phyloP scores from a whole-genome alignment of 169 alveolate genomes.

The Cryptosporidium felis region DNA sequence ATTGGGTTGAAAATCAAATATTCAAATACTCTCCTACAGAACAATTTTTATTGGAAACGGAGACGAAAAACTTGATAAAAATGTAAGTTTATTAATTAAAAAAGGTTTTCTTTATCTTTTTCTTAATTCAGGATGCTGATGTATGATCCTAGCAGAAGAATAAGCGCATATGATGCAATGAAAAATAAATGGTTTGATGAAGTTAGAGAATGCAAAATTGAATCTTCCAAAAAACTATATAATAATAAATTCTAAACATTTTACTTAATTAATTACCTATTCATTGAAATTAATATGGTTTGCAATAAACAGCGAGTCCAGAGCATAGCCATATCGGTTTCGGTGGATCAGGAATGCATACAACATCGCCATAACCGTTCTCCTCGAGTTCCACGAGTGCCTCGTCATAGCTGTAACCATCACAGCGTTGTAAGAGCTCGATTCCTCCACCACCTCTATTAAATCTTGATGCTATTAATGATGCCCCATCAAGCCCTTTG shows the following conservation, averaged over 20 bases:
- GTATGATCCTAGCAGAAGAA: constrained; percentile 66
- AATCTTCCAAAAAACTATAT: not conserved
- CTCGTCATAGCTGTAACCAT: constrained; percentile 49
- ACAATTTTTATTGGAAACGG: constrained; percentile 8
- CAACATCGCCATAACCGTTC: constrained; percentile 36
- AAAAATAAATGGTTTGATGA: constrained; percentile 63
- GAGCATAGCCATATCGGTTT: constrained; percentile 58
- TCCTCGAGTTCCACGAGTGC: constrained; percentile 57
- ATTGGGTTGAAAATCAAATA: constrained; percentile 64
- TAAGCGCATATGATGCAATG: constrained; percentile 50
- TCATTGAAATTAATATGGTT: constrained; percentile 26
- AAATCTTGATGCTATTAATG: constrained; percentile 64
- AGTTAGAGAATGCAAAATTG: not conserved
- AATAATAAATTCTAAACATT: not conserved
- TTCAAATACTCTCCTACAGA: not conserved
- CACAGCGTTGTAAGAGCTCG: constrained; percentile 57
- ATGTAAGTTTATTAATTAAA: constrained; percentile 30
- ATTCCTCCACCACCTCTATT: constrained; percentile 65
- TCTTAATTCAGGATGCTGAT: constrained; percentile 37
- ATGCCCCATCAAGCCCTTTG: constrained; percentile 63
- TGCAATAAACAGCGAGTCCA: constrained; percentile 53
- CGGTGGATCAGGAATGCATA: constrained; percentile 68
- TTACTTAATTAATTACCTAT: too few species aligned
- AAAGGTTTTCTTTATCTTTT: not conserved
- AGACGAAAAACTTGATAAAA: constrained; percentile 37